Conservation (phyloP, 176 grass and related monocot species). For the Echinochloa phyllopogon region DNA sequence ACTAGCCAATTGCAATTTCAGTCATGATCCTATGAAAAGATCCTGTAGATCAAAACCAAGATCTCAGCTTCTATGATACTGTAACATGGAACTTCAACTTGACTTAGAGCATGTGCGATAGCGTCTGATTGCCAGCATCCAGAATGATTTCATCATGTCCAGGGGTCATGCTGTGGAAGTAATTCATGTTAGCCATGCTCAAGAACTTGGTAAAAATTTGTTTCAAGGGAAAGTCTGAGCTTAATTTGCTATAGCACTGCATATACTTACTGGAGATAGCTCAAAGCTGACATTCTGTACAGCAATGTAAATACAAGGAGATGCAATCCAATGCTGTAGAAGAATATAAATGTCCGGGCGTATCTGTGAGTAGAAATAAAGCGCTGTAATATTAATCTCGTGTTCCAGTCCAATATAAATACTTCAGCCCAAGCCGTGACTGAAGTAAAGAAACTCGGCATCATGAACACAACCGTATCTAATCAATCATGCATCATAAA, state of each 20-base stretch:
- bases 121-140: constrained; percentile 80
- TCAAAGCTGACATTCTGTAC: constrained; percentile 98
- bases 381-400: constrained; percentile 6
- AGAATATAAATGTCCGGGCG: constrained; percentile 96
- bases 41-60: constrained; percentile 38
- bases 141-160: constrained; percentile 71
- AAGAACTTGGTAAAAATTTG: background rate
- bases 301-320: constrained; percentile 97
- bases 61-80: constrained; percentile 27
- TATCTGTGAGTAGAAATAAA: constrained; percentile 62
- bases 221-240: background rate
- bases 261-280: constrained; percentile 79
- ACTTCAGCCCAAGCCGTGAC: too few species aligned
- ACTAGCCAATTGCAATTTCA: constrained; percentile 30
- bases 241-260: constrained; percentile 15
- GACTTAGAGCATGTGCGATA: constrained; percentile 55
- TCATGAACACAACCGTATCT: constrained; percentile 4
- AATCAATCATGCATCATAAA: constrained; percentile 6
- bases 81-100: constrained; percentile 15
- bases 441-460: background rate
- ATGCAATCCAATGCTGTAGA: constrained; percentile 99
- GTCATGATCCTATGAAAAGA: constrained; percentile 42
- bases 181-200: constrained; percentile 37
- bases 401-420: background rate
- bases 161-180: constrained; percentile 59